These are phyloP conservation scores for Sugiyamaella mastotermitis DNA, from an alignment of 805 yeast genomes.

Conservation along the genomic window DNA sequence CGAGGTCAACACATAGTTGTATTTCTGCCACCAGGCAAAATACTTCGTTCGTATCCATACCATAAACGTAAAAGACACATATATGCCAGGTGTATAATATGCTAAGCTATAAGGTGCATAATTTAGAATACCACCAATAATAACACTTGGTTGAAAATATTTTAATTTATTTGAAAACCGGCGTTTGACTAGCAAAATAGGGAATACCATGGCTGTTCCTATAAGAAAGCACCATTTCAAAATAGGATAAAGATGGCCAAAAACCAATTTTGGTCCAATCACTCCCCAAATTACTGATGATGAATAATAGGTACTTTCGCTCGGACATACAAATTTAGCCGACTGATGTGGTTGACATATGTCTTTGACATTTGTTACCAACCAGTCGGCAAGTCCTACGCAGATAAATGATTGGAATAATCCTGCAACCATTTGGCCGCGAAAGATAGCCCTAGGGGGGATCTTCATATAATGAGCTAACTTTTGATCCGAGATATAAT, in stretches of 20 bases:
- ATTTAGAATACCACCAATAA: conserved; percentile 33
- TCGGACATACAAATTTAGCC: conserved; percentile 33
- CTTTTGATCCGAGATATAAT: conserved; percentile 49
- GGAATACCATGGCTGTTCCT: conserved; percentile 17
- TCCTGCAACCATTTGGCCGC: conserved; percentile 21
- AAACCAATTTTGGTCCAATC: conserved; percentile 45
- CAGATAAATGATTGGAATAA: conserved; percentile 17
- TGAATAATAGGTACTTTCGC: conserved; percentile 41
- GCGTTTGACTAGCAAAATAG: conserved; percentile 1
- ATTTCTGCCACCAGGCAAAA: conserved; percentile 49
- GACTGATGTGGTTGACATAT: conserved; percentile 27
- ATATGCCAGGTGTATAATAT: conserved; percentile 19
- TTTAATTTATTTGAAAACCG: neutral
- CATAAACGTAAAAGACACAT: conserved; percentile 38
- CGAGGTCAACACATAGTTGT: conserved; percentile 46
- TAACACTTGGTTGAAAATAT: conserved; percentile 9
- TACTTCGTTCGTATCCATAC: conserved; percentile 38
- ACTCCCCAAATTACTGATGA: conserved; percentile 43
- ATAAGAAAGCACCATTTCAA: conserved; percentile 22
- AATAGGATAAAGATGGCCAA: conserved; percentile 26
- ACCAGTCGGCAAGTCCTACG: conserved; percentile 28
- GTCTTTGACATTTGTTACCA: conserved; percentile 26
- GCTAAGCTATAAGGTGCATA: conserved; percentile 28
- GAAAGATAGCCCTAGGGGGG: conserved; percentile 36
- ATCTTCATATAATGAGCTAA: conserved; percentile 38